Percentiles rank a stretch among this genome's conserved stretches.
Conservation (phyloP, 2,329 filamentous ascomycete species). For the Orbilia javanica region DNA sequence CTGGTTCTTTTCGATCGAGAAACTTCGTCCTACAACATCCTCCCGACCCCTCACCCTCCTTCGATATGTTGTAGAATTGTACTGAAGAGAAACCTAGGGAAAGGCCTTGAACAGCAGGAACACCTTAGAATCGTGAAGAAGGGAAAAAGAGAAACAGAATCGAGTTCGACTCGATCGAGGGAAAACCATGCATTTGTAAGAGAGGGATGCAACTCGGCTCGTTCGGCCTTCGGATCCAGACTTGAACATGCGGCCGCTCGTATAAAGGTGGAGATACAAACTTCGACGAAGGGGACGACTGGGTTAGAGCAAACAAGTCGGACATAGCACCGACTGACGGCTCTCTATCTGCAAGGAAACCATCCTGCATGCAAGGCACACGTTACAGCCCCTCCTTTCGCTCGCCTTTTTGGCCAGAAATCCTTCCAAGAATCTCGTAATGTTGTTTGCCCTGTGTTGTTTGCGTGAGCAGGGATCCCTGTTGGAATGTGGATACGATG, state of each 20-base stretch:
- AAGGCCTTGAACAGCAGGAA: not conserved
- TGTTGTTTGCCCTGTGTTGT: slow-evolving; percentile 38
- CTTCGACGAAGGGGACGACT: not conserved
- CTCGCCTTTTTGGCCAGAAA: slow-evolving; percentile 3
- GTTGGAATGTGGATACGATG: slow-evolving; percentile 31
- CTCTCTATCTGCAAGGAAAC: slow-evolving; percentile 6
- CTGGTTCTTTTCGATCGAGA: not conserved
- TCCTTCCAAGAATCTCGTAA: slow-evolving; percentile 2
- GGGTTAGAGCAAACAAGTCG: slow-evolving; percentile 44
- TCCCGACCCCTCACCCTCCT: slow-evolving; percentile 24
- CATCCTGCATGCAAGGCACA: slow-evolving; percentile 43
- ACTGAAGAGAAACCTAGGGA: not conserved
- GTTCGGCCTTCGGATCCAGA: slow-evolving; percentile 10
- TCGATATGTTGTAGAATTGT: slow-evolving; percentile 1
- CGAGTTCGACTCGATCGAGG: not conserved
- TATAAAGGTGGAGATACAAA: slow-evolving; percentile 13
- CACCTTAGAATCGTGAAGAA: not conserved
- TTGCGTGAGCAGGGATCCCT: slow-evolving; percentile 42
- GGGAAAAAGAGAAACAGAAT: not conserved
- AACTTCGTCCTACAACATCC: slow-evolving; percentile 4
- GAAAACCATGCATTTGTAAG: slow-evolving; percentile 22
- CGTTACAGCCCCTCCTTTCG: slow-evolving; percentile 11
- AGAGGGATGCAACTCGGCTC: not conserved
- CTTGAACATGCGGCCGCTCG: not conserved
- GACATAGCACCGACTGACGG: slow-evolving; percentile 32